Evolutionary conservation across 176 grass and related monocot genomes (phyloP).

Genomic region (Carex scoparia): DNA sequence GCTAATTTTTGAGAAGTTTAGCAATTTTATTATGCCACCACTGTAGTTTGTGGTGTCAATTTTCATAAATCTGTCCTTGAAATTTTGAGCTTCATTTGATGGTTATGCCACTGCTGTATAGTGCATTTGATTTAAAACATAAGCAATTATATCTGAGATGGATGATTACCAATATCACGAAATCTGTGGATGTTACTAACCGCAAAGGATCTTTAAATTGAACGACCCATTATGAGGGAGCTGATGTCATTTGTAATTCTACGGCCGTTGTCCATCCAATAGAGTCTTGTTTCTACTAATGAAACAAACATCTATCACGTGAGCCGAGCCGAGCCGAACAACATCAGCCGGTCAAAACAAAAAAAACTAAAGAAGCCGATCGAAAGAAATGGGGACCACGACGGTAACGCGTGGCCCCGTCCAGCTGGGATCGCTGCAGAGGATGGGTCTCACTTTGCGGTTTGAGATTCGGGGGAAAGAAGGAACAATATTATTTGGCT

Average conservation of each 20-base stretch:
- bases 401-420: conserved; percentile 4
- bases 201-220: not conserved
- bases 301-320: not conserved
- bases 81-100: no score
- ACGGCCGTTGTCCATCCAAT: not conserved
- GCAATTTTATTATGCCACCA: no score
- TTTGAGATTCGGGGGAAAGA: no score
- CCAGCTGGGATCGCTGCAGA: not conserved
- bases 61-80: no score
- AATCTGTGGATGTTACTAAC: not conserved
- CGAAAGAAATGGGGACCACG: not conserved
- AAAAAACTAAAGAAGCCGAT: not conserved
- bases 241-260: not conserved
- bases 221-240: not conserved
- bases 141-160: no score
- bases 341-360: not conserved
- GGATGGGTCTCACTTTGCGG: no score
- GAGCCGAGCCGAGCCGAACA: not conserved
- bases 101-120: no score
- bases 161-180: not conserved
- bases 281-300: not conserved
- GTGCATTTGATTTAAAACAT: no score
- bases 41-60: no score
- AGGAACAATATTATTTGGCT: no score
- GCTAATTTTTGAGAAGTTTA: no score